These are phyloP conservation scores for Alnus glutinosa DNA, from an alignment of 306 rosid species.

Conservation along the genomic window DNA sequence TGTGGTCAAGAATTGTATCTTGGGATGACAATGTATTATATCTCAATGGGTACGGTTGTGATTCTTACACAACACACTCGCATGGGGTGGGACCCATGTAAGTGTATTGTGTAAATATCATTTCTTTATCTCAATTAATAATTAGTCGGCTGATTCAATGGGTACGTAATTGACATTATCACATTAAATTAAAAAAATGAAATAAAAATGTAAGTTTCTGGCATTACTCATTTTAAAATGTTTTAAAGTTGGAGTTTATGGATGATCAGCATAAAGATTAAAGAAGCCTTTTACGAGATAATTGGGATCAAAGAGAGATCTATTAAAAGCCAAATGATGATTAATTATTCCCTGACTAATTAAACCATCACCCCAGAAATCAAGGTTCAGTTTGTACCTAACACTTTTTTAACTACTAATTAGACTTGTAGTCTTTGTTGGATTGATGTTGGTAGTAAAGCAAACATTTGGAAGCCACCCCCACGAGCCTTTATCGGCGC, in stretches of 20 bases:
- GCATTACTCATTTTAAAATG: background rate
- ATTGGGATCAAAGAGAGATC: constrained; percentile 34
- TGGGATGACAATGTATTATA: too few relatives aligned
- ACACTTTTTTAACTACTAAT: constrained; percentile 29
- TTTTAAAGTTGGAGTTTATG: constrained; percentile 29
- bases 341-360: constrained; percentile 38
- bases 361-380: constrained; percentile 66
- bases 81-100: too few relatives aligned
- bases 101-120: too few relatives aligned
- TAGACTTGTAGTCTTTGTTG: constrained; percentile 37
- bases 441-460: constrained; percentile 20
- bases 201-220: too few relatives aligned
- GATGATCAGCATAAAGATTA: constrained; percentile 18
- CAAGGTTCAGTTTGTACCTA: constrained; percentile 55
- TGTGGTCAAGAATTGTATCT: too few relatives aligned
- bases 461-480: constrained; percentile 15
- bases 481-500: background rate
- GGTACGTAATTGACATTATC: too few relatives aligned
- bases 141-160: too few relatives aligned
- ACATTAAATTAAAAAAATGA: too few relatives aligned
- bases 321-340: constrained; percentile 52
- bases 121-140: too few relatives aligned
- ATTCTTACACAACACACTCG: too few relatives aligned
- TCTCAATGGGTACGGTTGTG: too few relatives aligned
- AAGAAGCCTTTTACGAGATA: constrained; percentile 26